A percentile compares a stretch with the other conserved stretches of the same genome.
phyloP scores from a whole-genome alignment of 169 alveolate species.

The Babesia ovata region DNA sequence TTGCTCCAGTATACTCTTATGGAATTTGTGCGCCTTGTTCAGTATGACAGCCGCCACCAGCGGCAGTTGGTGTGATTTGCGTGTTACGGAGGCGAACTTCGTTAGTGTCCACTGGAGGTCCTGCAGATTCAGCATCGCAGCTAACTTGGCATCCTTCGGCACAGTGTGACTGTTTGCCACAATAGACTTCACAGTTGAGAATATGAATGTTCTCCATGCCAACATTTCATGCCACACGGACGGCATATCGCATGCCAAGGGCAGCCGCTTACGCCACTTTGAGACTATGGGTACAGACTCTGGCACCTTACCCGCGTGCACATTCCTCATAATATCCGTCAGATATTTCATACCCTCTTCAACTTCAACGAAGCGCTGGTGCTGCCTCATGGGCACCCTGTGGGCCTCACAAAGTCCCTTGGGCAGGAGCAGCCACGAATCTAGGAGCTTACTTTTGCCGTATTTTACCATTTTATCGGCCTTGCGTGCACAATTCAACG shows the following conservation, averaged over 20 bases:
- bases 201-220: conserved; percentile 72
- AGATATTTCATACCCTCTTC: conserved; percentile 58
- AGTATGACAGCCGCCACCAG: conserved; percentile 71
- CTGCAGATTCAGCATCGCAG: conserved; percentile 38
- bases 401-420: conserved; percentile 44
- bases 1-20: conserved; percentile 17
- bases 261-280: conserved; percentile 75
- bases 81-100: conserved; percentile 74
- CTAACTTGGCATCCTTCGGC: conserved; percentile 12
- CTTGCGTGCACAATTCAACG: conserved; percentile 11
- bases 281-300: conserved; percentile 36
- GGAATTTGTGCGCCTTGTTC: conserved; percentile 72
- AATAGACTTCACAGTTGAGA: conserved; percentile 39
- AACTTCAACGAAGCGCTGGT: conserved; percentile 47
- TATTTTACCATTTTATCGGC: conserved; percentile 1
- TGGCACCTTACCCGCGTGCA: conserved; percentile 9
- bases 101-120: conserved; percentile 78
- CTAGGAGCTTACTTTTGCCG: conserved; percentile 8
- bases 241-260: conserved; percentile 69
- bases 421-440: conserved; percentile 46
- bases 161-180: conserved; percentile 12
- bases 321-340: conserved; percentile 10
- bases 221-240: conserved; percentile 70
- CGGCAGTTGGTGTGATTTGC: conserved; percentile 75
- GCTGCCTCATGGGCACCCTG: conserved; percentile 29